phyloP scores from a whole-genome alignment of 2,329 filamentous ascomycete genomes.

The Tolypocladium inflatum region DNA sequence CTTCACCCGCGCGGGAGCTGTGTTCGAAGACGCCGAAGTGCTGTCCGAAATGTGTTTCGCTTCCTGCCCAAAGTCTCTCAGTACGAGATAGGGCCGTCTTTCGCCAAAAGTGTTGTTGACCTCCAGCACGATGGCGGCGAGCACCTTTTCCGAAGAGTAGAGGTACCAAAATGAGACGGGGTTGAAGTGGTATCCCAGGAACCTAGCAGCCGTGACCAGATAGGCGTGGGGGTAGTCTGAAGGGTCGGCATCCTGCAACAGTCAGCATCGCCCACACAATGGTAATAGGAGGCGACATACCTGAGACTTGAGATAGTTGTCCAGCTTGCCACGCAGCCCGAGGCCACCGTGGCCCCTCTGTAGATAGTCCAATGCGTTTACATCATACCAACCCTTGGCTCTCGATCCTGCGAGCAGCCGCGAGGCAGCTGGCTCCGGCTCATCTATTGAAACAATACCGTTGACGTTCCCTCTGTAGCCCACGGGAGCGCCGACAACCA shows the following conservation, averaged over 20 bases:
- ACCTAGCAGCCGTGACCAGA: conserved; percentile 59
- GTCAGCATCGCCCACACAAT: conserved; percentile 5
- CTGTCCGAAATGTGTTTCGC: conserved; percentile 4
- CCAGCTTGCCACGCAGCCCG: conserved; percentile 55
- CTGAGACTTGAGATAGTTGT: conserved; percentile 46
- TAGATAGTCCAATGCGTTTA: conserved; percentile 53
- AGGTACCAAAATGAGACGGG: conserved; percentile 75
- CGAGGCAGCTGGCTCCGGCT: conserved; percentile 2
- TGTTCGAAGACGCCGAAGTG: not conserved
- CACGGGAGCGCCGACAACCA: conserved; percentile 59
- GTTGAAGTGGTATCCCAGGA: conserved; percentile 64
- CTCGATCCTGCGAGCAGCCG: conserved; percentile 8
- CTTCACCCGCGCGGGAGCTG: conserved; percentile 24
- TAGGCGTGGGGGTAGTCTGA: conserved; percentile 57
- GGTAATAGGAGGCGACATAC: conserved; percentile 24
- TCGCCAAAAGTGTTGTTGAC: conserved; percentile 73
- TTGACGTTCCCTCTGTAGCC: conserved; percentile 47
- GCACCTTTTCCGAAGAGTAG: conserved; percentile 46
- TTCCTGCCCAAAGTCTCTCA: conserved; percentile 15
- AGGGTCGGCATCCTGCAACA: conserved; percentile 44
- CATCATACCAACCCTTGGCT: conserved; percentile 41
- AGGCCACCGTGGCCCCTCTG: conserved; percentile 38
- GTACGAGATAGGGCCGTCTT: conserved; percentile 33
- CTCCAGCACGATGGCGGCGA: conserved; percentile 60
- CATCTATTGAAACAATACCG: conserved; percentile 43